Evolutionary conservation across 2,329 filamentous ascomycete genomes (phyloP).

Genomic region (Talaromyces sp.): DNA sequence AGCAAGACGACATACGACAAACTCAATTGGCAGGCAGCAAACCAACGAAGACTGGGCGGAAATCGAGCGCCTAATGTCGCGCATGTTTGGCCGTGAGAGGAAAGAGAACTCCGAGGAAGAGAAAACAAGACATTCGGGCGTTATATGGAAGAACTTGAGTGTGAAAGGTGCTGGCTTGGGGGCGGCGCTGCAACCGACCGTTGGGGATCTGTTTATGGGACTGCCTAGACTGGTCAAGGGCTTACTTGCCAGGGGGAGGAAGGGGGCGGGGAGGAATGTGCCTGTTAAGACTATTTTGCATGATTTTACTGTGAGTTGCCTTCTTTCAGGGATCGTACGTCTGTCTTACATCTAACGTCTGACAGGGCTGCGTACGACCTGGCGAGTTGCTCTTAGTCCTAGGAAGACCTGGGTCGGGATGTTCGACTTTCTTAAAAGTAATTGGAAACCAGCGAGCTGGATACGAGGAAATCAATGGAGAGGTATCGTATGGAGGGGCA

Average conservation of each 20-base stretch:
- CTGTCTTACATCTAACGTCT: not conserved
- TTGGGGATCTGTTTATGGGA: conserved; percentile 52
- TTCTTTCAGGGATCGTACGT: not conserved
- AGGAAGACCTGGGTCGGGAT: conserved; percentile 36
- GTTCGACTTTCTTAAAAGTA: conserved; percentile 80
- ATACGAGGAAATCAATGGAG: conserved; percentile 55
- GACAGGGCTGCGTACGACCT: conserved; percentile 37
- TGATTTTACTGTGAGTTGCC: conserved; percentile 46
- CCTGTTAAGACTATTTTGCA: conserved; percentile 63
- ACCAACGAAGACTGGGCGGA: conserved; percentile 27
- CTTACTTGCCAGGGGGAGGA: conserved; percentile 33
- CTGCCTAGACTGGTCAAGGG: conserved; percentile 46
- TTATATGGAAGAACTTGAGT: conserved; percentile 65
- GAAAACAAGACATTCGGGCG: conserved; percentile 63
- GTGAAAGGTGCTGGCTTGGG: conserved; percentile 66
- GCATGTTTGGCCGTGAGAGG: conserved; percentile 63
- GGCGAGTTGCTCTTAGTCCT: conserved; percentile 39
- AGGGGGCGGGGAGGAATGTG: conserved; percentile 30
- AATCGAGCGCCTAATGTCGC: conserved; percentile 54
- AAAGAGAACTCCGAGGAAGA: conserved; percentile 64
- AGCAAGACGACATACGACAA: not conserved
- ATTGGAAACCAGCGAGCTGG: conserved; percentile 63
- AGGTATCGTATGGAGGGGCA: conserved; percentile 53
- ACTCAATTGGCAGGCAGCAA: not conserved
- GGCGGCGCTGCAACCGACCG: conserved; percentile 55